Base-by-base conservation (phyloP, 257 asterid species). In the Solanum infundibuliforme region DNA sequence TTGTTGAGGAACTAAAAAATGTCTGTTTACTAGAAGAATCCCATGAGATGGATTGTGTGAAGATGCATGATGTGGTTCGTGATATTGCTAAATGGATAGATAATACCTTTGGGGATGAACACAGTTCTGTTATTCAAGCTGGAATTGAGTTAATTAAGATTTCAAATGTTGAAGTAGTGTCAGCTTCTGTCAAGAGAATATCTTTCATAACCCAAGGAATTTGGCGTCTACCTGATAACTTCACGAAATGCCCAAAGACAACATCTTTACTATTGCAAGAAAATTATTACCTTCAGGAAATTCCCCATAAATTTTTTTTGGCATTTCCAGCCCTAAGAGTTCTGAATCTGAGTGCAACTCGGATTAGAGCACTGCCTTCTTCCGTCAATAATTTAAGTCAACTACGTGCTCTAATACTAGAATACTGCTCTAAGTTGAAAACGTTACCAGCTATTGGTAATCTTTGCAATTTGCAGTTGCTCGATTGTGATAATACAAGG, bases 51-150 rank as follows among this genome's bases (percentile, higher is more conserved):
- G 25, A 43, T 29, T 76, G 3, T 3, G 86, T 87, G n/a, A 87
- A 87, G 88, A 85, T 89, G 90, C 91, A 87, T 16, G 91, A 87
- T 14, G 86, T 85, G 20, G 91, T 87, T 65, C 85, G 87, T 12
- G 87, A 89, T 89, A 90, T 89, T 41, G 71, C 58, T 36, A 36
- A 6, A 36, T 36, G 38, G 38, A 36, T 36, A 1, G 38, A 36
- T 36, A 1, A 36, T 38, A 0, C 11, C 11, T 38, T 0, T 8
- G 10, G 10, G 41, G 39, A 36, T 36, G 43, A 8, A 8, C 43
- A 38, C 43, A 38, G 0, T 8, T 38, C 43, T 38, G 43, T 8
- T 38, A 1, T 38, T 38, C 43, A 38, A 38, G 43, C 3, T 38
- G 43, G 43, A 36, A 36, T 36, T 36, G 39, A 7, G 10, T 38